phyloP scores from a whole-genome alignment of 2,329 filamentous ascomycete species.

The Xylariales sp. region DNA sequence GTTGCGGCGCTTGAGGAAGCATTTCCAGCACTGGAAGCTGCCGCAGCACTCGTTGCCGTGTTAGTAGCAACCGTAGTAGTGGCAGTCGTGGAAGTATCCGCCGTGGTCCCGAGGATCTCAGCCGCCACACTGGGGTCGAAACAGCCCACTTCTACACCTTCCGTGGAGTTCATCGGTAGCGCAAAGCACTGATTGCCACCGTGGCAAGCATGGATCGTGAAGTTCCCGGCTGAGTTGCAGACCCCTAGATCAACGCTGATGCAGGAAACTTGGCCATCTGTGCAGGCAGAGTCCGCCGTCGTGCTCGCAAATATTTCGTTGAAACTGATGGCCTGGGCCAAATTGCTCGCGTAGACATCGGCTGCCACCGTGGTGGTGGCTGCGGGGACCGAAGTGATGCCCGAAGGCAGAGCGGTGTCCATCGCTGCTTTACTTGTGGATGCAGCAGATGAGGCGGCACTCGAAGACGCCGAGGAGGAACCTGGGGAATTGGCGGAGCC shows the following conservation, averaged over 20 bases:
- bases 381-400: slow-evolving; percentile 25
- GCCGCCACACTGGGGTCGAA: slow-evolving; percentile 33
- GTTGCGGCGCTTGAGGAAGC: slow-evolving; percentile 7
- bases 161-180: slow-evolving; percentile 45
- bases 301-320: slow-evolving; percentile 44
- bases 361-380: slow-evolving; percentile 36
- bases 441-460: slow-evolving; percentile 17
- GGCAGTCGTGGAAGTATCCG: not conserved
- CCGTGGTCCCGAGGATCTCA: slow-evolving; percentile 32
- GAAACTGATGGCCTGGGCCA: slow-evolving; percentile 37
- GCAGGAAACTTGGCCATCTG: slow-evolving; percentile 44
- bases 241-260: slow-evolving; percentile 43
- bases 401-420: slow-evolving; percentile 37
- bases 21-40: slow-evolving; percentile 8
- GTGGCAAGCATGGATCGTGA: slow-evolving; percentile 32
- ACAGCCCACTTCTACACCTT: slow-evolving; percentile 47
- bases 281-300: slow-evolving; percentile 42
- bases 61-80: not conserved
- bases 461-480: slow-evolving; percentile 88
- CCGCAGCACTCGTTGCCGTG: slow-evolving; percentile 1
- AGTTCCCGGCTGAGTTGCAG: slow-evolving; percentile 38
- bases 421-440: slow-evolving; percentile 34
- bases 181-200: slow-evolving; percentile 43
- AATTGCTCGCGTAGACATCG: slow-evolving; percentile 37
- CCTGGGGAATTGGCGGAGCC: too few species aligned